phyloP scores from a whole-genome alignment of 1,284 basidiomycete species.

The Cryptococcus depauperatus region DNA sequence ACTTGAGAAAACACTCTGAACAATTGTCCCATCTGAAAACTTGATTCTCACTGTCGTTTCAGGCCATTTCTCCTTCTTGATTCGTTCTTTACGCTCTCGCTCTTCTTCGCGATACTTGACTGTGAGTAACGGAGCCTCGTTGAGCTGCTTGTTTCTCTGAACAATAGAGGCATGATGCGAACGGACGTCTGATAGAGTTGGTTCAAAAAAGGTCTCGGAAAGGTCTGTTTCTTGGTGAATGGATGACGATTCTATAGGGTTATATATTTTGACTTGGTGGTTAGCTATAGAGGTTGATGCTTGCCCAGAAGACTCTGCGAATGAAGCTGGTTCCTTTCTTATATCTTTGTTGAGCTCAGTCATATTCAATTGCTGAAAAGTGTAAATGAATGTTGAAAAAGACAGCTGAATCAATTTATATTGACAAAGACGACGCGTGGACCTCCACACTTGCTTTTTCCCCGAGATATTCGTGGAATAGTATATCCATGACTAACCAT shows the following conservation, averaged over 20 bases:
- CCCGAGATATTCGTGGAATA: too few relatives aligned
- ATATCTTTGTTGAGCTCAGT: too few relatives aligned
- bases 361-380: too few relatives aligned
- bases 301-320: slow-evolving; percentile 3
- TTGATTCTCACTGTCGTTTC: slow-evolving; percentile 40
- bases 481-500: too few relatives aligned
- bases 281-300: background rate
- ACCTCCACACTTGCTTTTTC: too few relatives aligned
- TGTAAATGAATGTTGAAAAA: too few relatives aligned
- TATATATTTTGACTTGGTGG: slow-evolving; percentile 14
- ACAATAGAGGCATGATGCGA: slow-evolving; percentile 30
- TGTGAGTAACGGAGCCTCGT: slow-evolving; percentile 39
- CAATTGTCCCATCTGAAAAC: slow-evolving; percentile 43
- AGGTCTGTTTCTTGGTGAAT: slow-evolving; percentile 14
- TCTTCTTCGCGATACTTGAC: slow-evolving; percentile 37
- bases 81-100: slow-evolving; percentile 23
- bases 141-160: slow-evolving; percentile 29
- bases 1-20: slow-evolving; percentile 40
- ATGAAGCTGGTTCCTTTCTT: too few relatives aligned
- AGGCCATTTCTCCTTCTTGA: slow-evolving; percentile 41
- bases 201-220: slow-evolving; percentile 37
- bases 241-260: slow-evolving; percentile 13
- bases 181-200: slow-evolving; percentile 36
- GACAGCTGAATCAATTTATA: too few relatives aligned
- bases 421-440: too few relatives aligned